Evolutionary conservation across 2,329 filamentous ascomycete genomes (phyloP), one percentile per base, ranked within the genome.

Genomic region (Massarina eburnea): DNA sequence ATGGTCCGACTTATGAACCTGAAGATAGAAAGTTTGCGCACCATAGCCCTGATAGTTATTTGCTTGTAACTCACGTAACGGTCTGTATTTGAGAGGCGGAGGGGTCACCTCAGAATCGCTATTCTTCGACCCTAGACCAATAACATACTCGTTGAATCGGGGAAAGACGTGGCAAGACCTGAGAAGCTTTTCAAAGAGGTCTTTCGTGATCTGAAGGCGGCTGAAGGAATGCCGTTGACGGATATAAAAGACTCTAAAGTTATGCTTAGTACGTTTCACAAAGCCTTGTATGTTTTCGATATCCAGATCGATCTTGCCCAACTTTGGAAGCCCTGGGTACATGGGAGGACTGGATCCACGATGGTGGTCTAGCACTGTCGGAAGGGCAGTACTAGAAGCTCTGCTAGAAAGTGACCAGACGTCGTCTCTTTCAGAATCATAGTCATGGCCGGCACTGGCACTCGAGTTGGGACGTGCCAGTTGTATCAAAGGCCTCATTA

Each of bases 161-260:
- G 55, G 53, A 32, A 59, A 61, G 3, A 53, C 48, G 21, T 56
- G 49, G 22, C 57, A 59, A 6, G 26, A 29, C 7, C 26, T 17
- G 1, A 56, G 15, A 19, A 55, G 43, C 10, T 41, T 26, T 12
- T 55, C 49, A 21, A 57, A 57, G n/a, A 52, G 17, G 4, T 46
- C 29, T 41, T 55, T 55, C 0, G 57, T 56, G 22, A 58, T 42
- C n/a, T 54, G 48, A 0, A 61, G n/a, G 1, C 48, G 55, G 24
- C 55, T 55, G 20, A 45, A 48, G 0, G 57, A 58, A 27, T 56
- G 38, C 29, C 24, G 40, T 20, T 61, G 57, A 15, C 52, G 49
- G 5, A 61, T 39, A 30, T 56, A 60, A 29, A 60, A 60, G 1
- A 60, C 51, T 12, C 57, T 44, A 18, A 60, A 60, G 15, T 50